A percentile compares a stretch with the other conserved stretches of the same genome.
phyloP scores from a whole-genome alignment of 805 yeast genomes.

The Kodamaea lidongshanica region DNA sequence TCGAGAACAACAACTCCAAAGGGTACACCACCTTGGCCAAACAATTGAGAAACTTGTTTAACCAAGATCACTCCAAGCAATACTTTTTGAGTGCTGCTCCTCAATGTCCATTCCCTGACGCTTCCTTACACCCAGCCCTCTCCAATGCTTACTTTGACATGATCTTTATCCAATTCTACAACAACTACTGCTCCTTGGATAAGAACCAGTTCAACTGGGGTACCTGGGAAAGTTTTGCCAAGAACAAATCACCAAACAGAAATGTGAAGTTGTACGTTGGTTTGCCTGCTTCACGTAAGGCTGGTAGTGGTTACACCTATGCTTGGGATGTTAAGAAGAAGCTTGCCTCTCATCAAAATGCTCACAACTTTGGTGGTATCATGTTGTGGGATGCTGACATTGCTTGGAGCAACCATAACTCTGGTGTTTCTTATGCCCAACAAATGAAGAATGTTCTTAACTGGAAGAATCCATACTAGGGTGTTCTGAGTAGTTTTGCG shows the following conservation, averaged over 20 bases:
- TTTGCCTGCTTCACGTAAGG: slow-evolving; percentile 48
- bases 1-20: slow-evolving; percentile 50
- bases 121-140: slow-evolving; percentile 19
- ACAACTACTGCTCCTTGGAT: slow-evolving; percentile 63
- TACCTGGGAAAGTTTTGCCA: slow-evolving; percentile 66
- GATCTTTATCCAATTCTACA: slow-evolving; percentile 84
- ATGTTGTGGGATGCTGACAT: slow-evolving; percentile 34
- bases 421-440: slow-evolving; percentile 13
- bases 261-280: slow-evolving; percentile 70
- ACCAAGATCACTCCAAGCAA: slow-evolving; percentile 36
- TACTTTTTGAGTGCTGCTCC: slow-evolving; percentile 87
- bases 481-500: too few species aligned
- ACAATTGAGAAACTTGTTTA: slow-evolving; percentile 17
- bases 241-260: slow-evolving; percentile 53
- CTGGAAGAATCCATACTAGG: too few species aligned
- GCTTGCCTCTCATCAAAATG: slow-evolving; percentile 11
- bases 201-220: slow-evolving; percentile 49
- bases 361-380: slow-evolving; percentile 31
- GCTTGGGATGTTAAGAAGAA: slow-evolving; percentile 14
- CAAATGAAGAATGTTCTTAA: slow-evolving; percentile 15
- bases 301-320: slow-evolving; percentile 49
- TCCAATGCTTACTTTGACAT: slow-evolving; percentile 63
- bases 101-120: slow-evolving; percentile 86
- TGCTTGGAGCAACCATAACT: slow-evolving; percentile 20
- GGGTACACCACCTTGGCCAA: slow-evolving; percentile 62